A percentile compares a stretch with the other conserved stretches of the same genome.
These are phyloP conservation scores for Tilletia setariae DNA, from an alignment of 1,284 basidiomycete genomes.

Conservation along the genomic window DNA sequence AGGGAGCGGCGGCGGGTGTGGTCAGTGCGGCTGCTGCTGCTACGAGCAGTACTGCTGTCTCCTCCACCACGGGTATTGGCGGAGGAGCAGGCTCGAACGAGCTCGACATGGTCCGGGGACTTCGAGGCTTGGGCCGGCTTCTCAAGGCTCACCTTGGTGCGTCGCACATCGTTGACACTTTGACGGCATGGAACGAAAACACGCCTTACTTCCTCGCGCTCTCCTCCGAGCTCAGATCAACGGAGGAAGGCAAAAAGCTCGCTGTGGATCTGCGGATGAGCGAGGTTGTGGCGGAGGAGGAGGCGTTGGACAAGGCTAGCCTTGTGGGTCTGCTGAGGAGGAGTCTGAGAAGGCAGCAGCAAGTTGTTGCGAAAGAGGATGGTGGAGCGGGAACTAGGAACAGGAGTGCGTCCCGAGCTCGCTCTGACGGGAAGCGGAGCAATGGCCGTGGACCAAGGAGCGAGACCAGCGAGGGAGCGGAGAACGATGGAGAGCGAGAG, in stretches of 20 bases:
- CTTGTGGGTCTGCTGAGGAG: slow-evolving; percentile 36
- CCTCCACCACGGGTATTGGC: not conserved
- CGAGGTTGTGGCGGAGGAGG: slow-evolving; percentile 28
- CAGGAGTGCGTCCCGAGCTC: not conserved
- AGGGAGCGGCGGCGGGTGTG: not conserved
- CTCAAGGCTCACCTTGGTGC: slow-evolving; percentile 46
- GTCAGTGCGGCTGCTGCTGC: not conserved
- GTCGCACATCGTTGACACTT: slow-evolving; percentile 31
- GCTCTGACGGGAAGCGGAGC: not conserved
- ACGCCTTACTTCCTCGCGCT: slow-evolving; percentile 39
- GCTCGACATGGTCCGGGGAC: slow-evolving; percentile 44
- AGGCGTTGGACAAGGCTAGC: slow-evolving; percentile 43
- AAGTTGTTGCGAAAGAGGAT: not conserved
- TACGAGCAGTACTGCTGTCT: not conserved
- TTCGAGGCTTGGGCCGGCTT: slow-evolving; percentile 42
- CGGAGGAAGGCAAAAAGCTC: slow-evolving; percentile 27
- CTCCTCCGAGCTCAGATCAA: slow-evolving; percentile 27
- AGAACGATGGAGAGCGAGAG: slow-evolving; percentile 20
- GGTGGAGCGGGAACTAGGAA: slow-evolving; percentile 11
- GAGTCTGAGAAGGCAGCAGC: slow-evolving; percentile 37
- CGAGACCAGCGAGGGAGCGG: slow-evolving; percentile 7
- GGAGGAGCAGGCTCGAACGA: slow-evolving; percentile 21
- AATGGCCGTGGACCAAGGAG: not conserved
- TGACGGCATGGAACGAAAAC: slow-evolving; percentile 37
- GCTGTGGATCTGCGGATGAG: slow-evolving; percentile 22